Evolutionary conservation across 2,329 filamentous ascomycete species (phyloP), one percentile per base, ranked within the genome.

Genomic region (Aspergillus luchuensis): DNA sequence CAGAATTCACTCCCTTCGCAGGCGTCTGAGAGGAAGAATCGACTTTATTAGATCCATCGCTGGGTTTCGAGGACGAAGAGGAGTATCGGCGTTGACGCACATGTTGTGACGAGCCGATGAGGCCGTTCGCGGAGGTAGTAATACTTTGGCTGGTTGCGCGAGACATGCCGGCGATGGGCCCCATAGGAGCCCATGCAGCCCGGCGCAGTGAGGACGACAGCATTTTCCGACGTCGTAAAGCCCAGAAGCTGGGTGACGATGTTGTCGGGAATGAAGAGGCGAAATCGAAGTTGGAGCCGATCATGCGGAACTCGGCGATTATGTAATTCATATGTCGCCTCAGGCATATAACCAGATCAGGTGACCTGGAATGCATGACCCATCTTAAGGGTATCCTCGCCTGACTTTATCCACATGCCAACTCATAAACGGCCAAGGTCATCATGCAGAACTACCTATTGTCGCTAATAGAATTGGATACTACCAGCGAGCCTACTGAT

Each of bases 21-120:
- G 75, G 74, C 47, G 75, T 69, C 58, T 75, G 73, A 36, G 73
- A 72, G 23, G 76, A 76, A 11, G 77, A 67, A 68, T 79, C 77
- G 61, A 79, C 68, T 19, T 71, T 72, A 48, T 74, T 71, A 15
- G 79, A 77, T 52, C 79, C 79, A 72, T 81, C 78, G 61, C 78
- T 81, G 3, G 79, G 79, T 64, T 81, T 81, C n/a, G 79, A 81
- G 38, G 79, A 81, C 30, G 73, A 75, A 57, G 79, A 81, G 47
- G 79, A 81, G 71, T 81, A 80, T 59, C 79, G 76, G 62, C 78
- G 76, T 66, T 81, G 79, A 66, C 80, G 79, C 59, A 74, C 65
- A 68, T 71, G 69, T 50, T 72, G 72, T 60, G 72, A 72, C 59
- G 70, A 66, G 62, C 67, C 65, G 66, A 74, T 63, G 66, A 76